Evolutionary conservation across 768 basidiomycete genomes (phyloP), one percentile per base, ranked within the genome.

Genomic region (Leccinum fibrillosum): DNA sequence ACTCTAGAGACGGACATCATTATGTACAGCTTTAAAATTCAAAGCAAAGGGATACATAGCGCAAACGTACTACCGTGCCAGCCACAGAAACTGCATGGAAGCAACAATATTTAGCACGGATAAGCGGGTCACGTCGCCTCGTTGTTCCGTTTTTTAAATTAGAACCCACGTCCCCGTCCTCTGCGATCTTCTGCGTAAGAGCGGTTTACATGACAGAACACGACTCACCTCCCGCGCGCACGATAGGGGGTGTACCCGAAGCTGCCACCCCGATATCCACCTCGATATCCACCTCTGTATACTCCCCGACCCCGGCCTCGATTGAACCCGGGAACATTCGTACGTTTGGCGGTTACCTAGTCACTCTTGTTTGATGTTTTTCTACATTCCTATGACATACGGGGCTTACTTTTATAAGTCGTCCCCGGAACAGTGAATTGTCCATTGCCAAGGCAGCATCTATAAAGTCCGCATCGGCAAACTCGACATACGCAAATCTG

Each of bases 401-500:
- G 34, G 42, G 8, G 67, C 81, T 57, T 61, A 92, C 96, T 79
- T 95, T 95, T 72, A 99, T 88, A 69, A 95, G 75, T 65, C 97
- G 84, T 25, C 94, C 94, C 55, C 90, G 85, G 82, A 99, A 97
- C 66, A 95, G 75, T n/a, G 92, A 94, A 65, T 98, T 95, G 74
- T 98, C 94, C 80, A 99, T 82, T 13, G 94, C 87, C 62, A 97
- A 69, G 12, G 96, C 94, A 59, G 93, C 88, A 66, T 92, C 89
- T 62, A 98, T 89, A 63, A 92, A 88, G 58, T 91, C 88, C 39
- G 94, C 82, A 68, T 97, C 94, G 66, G 97, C 87, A 73, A 99
- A 99, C 74, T 99, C 97, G 47, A 99, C 95, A 77, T 99, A 99
- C 54, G 96, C 96, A 77, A 90, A 99, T 52, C 95, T 98, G 65